Evolutionary conservation across 2,329 filamentous ascomycete genomes (phyloP), one percentile per base, ranked within the genome.

Genomic region (Paecilomyces fulvus): DNA sequence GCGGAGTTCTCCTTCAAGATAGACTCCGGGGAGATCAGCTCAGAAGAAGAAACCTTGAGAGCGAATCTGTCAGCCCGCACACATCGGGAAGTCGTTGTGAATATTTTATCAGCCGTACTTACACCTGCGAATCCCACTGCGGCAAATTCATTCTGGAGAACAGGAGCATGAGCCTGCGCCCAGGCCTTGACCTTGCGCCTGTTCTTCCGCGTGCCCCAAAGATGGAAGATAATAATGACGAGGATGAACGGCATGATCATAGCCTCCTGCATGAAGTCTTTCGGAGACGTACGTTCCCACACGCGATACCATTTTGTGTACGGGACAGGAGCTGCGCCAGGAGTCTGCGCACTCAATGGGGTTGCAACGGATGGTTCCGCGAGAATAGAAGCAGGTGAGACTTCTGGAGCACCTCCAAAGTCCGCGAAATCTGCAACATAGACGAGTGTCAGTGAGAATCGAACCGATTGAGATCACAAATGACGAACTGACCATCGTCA

Each of bases 241-340:
- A 86, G 68, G 64, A 96, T 83, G 67, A 91, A 79, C 31, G 83
- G 82, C 58, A 96, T 77, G 66, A 99, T 88, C 71, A 91, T 77
- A 58, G 89, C 87, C 77, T 99, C 94, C 66, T 87, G 82, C 75
- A 85, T 85, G 81, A 99, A 99, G 73, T 99, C 94, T 67, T 80
- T 81, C 58, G 87, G 77, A 25, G 85, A 85, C 67, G 92, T 86
- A 68, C 94, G 90, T 82, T 97, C 92, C 82, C 95, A 94, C 59
- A 97, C 80, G 56, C 91, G 90, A 78, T 97, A 99, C 94, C 94
- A 99, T 79, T 90, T 90, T 53, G 91, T 96, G 74, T 88, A 96
- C 12, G 89, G 88, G 25, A 79, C 77, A 49, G 71, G 74, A 49
- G 80, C 79, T 49, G 77, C 78, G 58, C 81, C 79, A 17, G 74